Base-by-base conservation (phyloP, 495 filamentous ascomycete species). In the Gamarada debralockiae region DNA sequence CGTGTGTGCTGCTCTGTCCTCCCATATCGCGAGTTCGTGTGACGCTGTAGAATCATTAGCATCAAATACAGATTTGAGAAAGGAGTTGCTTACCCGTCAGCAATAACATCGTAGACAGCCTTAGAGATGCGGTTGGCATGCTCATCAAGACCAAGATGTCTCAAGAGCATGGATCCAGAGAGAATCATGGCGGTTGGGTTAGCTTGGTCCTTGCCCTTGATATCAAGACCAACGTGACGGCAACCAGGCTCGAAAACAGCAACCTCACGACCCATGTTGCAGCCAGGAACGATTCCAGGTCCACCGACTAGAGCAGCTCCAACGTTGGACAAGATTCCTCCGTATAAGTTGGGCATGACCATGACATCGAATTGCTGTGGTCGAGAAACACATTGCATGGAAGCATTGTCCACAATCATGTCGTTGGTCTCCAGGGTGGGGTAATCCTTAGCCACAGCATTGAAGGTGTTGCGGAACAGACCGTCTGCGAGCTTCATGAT, bases 401-500 rank as follows among this genome's bases (percentile, higher is more conserved):
- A 95, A 55, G 93, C 95, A 71, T 98, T 98, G 73, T 98, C 93
- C 62, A 98, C 95, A 68, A 98, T 97, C 92, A 97, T 96, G 72
- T 97, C 95, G 73, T 92, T 93, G 51, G 85, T 84, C 77, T 95
- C 89, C 53, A 98, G 75, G 27, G 89, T 92, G 40, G 93, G 91
- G 72, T 92, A 97, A 66, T 95, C 87, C 72, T 91, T 85, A 44
- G 90, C 89, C 58, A 95, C 83, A 60, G 84, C 82, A 74, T 95
- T 87, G 81, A 97, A 93, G 41, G 93, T 98, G 72, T 85, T 90
- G 65, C 93, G 87, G 85, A 98, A 98, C 53, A 98, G 85, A 74
- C 93, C 93, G 65, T 97, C 93, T 71, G 92, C 92, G 46, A 98
- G 79, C 80, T 98, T 97, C 93, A 98, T 98, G 76, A 98, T 98